Conservation (phyloP, 257 asterid genomes). For the Cordia subcordata region DNA sequence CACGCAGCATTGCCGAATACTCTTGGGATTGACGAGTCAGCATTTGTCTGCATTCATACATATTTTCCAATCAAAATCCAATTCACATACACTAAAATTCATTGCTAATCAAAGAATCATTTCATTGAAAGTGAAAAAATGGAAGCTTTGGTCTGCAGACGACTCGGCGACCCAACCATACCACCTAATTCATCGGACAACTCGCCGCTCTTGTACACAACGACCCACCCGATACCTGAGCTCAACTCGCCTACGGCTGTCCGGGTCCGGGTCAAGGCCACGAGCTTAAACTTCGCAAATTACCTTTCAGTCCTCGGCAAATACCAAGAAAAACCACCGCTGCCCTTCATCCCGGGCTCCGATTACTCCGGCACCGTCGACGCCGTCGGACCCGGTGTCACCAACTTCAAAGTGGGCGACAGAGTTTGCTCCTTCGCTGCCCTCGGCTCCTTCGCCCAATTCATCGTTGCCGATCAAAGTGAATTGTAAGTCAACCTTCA, state of each 20-base stretch:
- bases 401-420: conserved; percentile 78
- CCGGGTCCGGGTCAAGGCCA: conserved; percentile 71
- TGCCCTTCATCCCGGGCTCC: conserved; percentile 89
- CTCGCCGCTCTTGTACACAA: conserved; percentile 52
- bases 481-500: conserved; percentile 41
- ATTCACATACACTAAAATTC: no score
- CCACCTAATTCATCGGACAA: conserved; percentile 36
- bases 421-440: conserved; percentile 66
- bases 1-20: no score
- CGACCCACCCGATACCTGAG: conserved; percentile 58
- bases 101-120: no score
- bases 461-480: conserved; percentile 71
- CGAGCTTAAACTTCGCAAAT: conserved; percentile 91
- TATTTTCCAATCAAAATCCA: no score
- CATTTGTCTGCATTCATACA: no score
- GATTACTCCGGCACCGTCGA: conserved; percentile 89
- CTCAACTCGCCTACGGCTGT: conserved; percentile 57
- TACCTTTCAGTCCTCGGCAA: conserved; percentile 82
- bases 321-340: conserved; percentile 81
- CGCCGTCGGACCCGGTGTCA: conserved; percentile 57
- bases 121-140: conserved; percentile 19
- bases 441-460: conserved; percentile 82
- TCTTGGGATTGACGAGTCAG: no score
- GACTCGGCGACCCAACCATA: conserved; percentile 78
- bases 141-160: conserved; percentile 88